phyloP scores from a whole-genome alignment of 2,329 filamentous ascomycete genomes.

The Ambrosiella beaveri region DNA sequence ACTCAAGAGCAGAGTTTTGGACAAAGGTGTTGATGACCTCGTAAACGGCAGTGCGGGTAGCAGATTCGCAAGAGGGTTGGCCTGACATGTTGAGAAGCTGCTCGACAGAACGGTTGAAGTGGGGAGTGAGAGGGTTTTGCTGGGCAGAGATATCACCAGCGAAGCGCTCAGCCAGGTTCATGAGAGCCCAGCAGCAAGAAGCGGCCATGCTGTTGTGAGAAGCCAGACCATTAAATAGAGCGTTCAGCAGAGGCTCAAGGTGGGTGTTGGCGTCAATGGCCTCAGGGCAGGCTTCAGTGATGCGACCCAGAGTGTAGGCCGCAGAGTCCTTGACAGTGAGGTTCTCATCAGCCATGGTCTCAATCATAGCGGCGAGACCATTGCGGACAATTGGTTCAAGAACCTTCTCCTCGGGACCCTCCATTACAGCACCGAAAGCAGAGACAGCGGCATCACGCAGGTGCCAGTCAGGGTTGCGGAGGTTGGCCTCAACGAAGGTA shows the following conservation, averaged over 20 bases:
- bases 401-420: constrained; percentile 84
- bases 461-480: constrained; percentile 87
- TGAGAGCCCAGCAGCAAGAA: constrained; percentile 96
- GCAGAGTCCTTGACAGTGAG: constrained; percentile 91
- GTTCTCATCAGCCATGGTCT: constrained; percentile 76
- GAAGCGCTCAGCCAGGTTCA: constrained; percentile 95
- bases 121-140: constrained; percentile 69
- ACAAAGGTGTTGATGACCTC: constrained; percentile 94
- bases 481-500: constrained; percentile 76
- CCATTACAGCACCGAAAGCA: constrained; percentile 96
- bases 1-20: constrained; percentile 75
- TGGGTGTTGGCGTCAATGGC: constrained; percentile 75
- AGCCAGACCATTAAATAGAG: constrained; percentile 76
- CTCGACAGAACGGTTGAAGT: constrained; percentile 84
- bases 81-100: constrained; percentile 76
- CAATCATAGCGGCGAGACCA: constrained; percentile 77
- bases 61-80: constrained; percentile 63
- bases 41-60: constrained; percentile 86
- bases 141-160: constrained; percentile 64
- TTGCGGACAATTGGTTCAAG: constrained; percentile 92
- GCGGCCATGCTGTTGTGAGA: constrained; percentile 93
- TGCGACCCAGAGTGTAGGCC: constrained; percentile 86
- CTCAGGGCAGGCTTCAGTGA: constrained; percentile 83
- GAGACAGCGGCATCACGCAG: constrained; percentile 88
- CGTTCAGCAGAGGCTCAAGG: constrained; percentile 67